Evolutionary conservation across 495 filamentous ascomycete species (phyloP), one percentile per base, ranked within the genome.

Genomic region (Trichoderma asperelloides): DNA sequence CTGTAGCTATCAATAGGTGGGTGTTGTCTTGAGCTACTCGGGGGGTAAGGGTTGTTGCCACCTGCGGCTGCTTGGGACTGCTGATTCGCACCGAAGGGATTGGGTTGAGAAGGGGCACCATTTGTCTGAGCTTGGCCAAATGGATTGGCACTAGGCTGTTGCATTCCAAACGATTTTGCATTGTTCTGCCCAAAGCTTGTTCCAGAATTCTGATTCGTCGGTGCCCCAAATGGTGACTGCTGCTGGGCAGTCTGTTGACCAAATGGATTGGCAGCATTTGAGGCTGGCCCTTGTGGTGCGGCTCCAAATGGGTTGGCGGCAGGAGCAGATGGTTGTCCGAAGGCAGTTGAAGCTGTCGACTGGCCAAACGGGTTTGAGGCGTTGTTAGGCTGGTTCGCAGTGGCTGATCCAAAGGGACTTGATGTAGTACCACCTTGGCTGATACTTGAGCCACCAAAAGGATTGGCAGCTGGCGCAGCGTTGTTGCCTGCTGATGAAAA

Each of bases 1-100:
- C 68, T 73, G 70, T 83, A 83, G 25, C 70, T 73, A 1, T 71
- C 73, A 7, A 77, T 63, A n/a, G 76, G 67, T 0, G 79, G 80
- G 51, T 83, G 81, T 45, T 81, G 77, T 45, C 75, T 77, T 1
- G 74, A 71, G n/a, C 77, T 75, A 65, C 66, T 66, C 0, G 80
- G 77, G n/a, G 68, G 73, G 60, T 82, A 82, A 5, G 80, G 80
- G 16, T 74, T 72, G 21, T 67, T 57, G 45, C 67, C 11, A 28
- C 40, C 63, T 47, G 64, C 25, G 28, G 45, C 47, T 16, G 30
- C 49, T 12, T 64, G n/a, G 8, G 39, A 2, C 15, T 25, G 30
- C 60, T 28, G 62, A 16, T 16, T 15, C 23, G 40, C 64, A 28
- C n/a, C 39, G 6, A 30, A 41, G 11, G 62, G 33, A 41, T 64